Percentiles rank a stretch among this genome's conserved stretches.
Conservation (phyloP, 2,329 filamentous ascomycete species). For the Biscogniauxia mediterranea region DNA sequence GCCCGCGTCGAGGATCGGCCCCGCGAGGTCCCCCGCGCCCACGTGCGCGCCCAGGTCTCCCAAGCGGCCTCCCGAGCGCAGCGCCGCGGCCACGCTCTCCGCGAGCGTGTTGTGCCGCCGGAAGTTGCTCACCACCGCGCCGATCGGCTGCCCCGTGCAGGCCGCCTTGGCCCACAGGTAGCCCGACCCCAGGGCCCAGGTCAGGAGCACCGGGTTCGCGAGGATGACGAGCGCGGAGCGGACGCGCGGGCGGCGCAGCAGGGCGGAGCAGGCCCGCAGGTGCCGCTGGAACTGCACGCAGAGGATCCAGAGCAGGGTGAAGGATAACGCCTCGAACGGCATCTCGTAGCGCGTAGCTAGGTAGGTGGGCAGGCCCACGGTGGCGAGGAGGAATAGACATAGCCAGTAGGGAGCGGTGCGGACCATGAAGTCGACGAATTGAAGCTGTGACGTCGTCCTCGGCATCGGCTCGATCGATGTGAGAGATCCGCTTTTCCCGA, state of each 20-base stretch:
- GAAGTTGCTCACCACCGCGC: conserved; percentile 22
- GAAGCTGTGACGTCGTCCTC: background rate
- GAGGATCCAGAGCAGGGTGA: conserved; percentile 28
- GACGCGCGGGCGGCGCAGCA: conserved; percentile 16
- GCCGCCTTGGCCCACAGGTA: conserved; percentile 32
- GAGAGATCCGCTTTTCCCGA: conserved; percentile 17
- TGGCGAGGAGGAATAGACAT: conserved; percentile 22
- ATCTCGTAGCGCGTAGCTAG: conserved; percentile 23
- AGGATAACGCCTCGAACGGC: conserved; percentile 29
- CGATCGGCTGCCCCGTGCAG: conserved; percentile 21
- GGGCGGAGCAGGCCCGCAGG: conserved; percentile 18
- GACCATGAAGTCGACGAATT: conserved; percentile 21
- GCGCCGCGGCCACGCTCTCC: conserved; percentile 21
- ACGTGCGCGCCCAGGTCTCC: conserved; percentile 19
- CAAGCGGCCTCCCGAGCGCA: conserved; percentile 11
- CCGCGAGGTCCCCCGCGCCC: conserved; percentile 31
- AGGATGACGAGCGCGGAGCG: conserved; percentile 22
- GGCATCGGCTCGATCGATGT: conserved; percentile 9
- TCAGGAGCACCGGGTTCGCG: conserved; percentile 30
- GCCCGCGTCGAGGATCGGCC: conserved; percentile 31
- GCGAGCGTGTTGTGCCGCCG: conserved; percentile 26
- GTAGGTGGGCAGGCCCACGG: conserved; percentile 29
- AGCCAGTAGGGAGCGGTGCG: conserved; percentile 29
- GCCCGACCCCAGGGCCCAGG: conserved; percentile 26
- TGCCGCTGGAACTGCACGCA: conserved; percentile 28